Percentiles rank a stretch among this genome's conserved stretches.
Evolutionary conservation across 495 filamentous ascomycete species (phyloP).

Genomic region (Penicillium goetzii): DNA sequence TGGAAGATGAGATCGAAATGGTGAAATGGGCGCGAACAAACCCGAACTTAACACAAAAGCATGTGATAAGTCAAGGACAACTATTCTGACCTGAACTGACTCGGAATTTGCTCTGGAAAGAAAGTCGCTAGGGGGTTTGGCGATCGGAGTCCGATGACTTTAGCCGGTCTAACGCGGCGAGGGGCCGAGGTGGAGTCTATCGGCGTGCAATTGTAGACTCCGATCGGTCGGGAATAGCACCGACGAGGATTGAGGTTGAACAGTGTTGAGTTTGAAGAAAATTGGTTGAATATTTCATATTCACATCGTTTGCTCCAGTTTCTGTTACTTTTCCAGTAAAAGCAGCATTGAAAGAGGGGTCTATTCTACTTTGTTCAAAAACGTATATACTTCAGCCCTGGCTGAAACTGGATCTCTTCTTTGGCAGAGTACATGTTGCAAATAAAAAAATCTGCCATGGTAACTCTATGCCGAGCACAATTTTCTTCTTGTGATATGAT

Average conservation of each 20-base stretch:
- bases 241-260: neutral
- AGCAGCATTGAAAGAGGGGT: neutral
- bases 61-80: neutral
- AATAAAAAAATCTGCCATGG: neutral
- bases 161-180: slow-evolving; percentile 1
- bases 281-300: neutral
- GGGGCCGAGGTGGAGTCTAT: slow-evolving; percentile 11
- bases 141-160: slow-evolving; percentile 14
- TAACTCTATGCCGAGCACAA: neutral
- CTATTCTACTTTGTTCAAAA: neutral
- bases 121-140: slow-evolving; percentile 1
- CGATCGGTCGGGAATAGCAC: slow-evolving; percentile 2
- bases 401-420: too few relatives aligned
- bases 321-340: neutral
- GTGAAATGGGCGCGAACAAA: neutral
- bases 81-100: neutral
- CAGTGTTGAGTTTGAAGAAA: neutral
- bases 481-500: neutral
- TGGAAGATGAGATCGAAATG: neutral
- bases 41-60: neutral
- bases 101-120: neutral
- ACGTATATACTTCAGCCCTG: too few relatives aligned
- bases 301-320: neutral
- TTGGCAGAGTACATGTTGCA: too few relatives aligned
- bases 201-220: slow-evolving; percentile 8